Base-by-base conservation (phyloP, 805 yeast genomes). In the Starmerella gropengiesseri region DNA sequence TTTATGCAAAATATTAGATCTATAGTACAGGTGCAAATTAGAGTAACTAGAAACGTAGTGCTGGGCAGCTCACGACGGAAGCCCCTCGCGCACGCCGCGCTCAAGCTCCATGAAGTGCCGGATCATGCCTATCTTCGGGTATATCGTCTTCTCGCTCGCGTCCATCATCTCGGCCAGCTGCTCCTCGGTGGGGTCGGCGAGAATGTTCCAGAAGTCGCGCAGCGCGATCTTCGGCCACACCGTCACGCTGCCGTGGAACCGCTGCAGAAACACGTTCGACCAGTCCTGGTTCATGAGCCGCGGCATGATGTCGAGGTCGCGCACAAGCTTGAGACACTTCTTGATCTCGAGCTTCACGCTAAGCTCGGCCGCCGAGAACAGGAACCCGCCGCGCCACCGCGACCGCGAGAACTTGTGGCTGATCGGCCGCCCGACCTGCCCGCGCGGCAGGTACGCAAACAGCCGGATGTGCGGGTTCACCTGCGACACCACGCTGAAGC, bases 381-480 rank as follows among this genome's bases (percentile, higher is more conserved):
- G 55, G 49, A 82, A 81, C 1, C 91, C 93, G 7, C 93, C 93
- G 50, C 93, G 64, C 51, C 81, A 69, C 1, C 78, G 74, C 37
- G 64, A 63, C 0, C 80, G 69, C 39, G 68, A 68, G 41, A 48
- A 52, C 12, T 73, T 62, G 45, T 77, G 66, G 1, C 80, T 70
- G 18, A 82, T 83, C 0, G 93, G 93, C 44, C 79, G 66, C 0
- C 93, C 93, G 14, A 81, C 81, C 2, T 83, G 76, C 1, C 93
- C 93, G 51, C 78, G 71, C 19, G 89, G 85, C 7, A 85, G 81
- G 56, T 73, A 81, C 54, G 77, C 78, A 61, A 82, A 81, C 17
- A 82, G 64, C 35, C 81, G 71, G 25, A 81, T 78, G 58, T 81
- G 93, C 1, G 93, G 91, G 57, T 82, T 81, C 7, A 81, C 89